phyloP scores from a whole-genome alignment of 2,329 filamentous ascomycete genomes.

The Trichoderma sp. region DNA sequence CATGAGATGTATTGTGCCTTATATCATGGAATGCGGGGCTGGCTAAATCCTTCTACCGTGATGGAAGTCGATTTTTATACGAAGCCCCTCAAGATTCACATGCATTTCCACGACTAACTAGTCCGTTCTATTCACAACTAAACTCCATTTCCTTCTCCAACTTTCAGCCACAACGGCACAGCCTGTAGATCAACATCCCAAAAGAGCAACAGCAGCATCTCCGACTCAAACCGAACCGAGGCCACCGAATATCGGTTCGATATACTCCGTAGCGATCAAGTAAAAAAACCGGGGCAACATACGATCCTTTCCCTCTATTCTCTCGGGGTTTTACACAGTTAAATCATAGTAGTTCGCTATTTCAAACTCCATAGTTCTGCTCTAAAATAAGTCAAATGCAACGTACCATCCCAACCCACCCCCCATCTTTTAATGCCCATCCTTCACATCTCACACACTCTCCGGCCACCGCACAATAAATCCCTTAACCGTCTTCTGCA shows the following conservation, averaged over 20 bases:
- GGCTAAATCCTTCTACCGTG: neutral
- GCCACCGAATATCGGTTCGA: neutral
- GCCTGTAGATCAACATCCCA: neutral
- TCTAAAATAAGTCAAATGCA: neutral
- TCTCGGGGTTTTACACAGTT: neutral
- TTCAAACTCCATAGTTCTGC: neutral
- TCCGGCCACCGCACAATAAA: slow-evolving; percentile 68
- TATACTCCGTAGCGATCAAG: neutral
- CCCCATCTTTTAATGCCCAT: neutral
- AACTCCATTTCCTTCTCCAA: neutral
- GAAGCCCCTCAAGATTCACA: neutral
- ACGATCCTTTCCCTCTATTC: neutral
- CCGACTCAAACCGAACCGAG: neutral
- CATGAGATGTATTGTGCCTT: neutral
- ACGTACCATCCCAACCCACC: neutral
- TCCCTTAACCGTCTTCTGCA: slow-evolving; percentile 79
- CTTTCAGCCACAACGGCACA: neutral
- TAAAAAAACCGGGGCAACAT: neutral
- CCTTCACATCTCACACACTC: slow-evolving; percentile 24
- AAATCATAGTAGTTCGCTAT: neutral
- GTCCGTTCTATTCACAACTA: neutral
- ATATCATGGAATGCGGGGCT: neutral
- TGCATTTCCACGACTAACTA: neutral
- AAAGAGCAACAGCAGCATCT: neutral
- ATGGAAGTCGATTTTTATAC: neutral